Conservation (phyloP, 441 rosid genomes). For the Euphorbia neoarborescens region DNA sequence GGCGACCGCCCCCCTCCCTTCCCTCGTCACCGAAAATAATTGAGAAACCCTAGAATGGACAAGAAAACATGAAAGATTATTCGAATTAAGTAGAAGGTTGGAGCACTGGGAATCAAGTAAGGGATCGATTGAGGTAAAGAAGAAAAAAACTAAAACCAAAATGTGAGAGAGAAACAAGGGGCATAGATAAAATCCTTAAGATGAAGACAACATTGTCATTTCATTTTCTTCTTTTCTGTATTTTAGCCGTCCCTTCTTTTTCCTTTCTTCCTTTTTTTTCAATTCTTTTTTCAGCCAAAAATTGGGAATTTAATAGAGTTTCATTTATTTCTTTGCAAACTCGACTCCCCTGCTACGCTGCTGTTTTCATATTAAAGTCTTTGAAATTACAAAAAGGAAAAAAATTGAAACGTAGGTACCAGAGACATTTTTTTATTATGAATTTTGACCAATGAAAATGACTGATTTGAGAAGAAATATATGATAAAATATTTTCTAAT, state of each 20-base stretch:
- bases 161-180: slow-evolving; percentile 7
- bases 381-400: no score
- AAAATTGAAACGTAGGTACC: no score
- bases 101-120: slow-evolving; percentile 28
- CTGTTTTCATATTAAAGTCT: slow-evolving; percentile 8
- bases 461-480: no score
- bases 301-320: slow-evolving; percentile 17
- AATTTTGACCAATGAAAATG: no score
- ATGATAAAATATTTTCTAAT: no score
- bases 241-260: background rate
- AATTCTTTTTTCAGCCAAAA: slow-evolving; percentile 17
- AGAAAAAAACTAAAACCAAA: slow-evolving; percentile 20
- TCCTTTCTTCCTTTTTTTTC: background rate
- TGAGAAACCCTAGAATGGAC: slow-evolving; percentile 29
- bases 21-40: no score
- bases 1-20: no score
- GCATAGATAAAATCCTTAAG: slow-evolving; percentile 18
- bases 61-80: slow-evolving; percentile 23
- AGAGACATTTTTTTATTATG: no score
- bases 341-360: background rate
- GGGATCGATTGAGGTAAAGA: slow-evolving; percentile 13
- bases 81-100: slow-evolving; percentile 4
- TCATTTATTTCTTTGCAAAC: background rate
- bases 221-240: background rate
- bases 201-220: background rate